Base-by-base conservation (phyloP, 2,329 filamentous ascomycete species). In the Didymella arachidicola region DNA sequence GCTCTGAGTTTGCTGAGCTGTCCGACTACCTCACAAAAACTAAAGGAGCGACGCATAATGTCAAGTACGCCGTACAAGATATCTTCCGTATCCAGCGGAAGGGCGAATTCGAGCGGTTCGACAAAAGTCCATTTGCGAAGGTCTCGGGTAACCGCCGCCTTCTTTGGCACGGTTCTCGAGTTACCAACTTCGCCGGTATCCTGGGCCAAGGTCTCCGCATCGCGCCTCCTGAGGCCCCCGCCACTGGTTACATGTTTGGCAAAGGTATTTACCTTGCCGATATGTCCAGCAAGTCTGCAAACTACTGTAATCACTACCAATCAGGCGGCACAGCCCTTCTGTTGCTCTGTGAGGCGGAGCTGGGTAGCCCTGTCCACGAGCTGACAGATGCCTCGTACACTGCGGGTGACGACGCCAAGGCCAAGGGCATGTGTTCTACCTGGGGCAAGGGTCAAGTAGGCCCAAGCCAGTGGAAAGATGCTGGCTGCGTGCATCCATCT, bases 241-340 rank as follows among this genome's bases (percentile, higher is more conserved):
- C 87, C 0, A 85, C 83, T 4, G 91, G 91, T 1, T 93, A 94
- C 79, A 94, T 94, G 90, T 96, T 96, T 66, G 92, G 89, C 57
- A 96, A 96, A 76, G 92, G 92, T 43, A 90, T 96, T 45, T 96
- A 96, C 72, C 84, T 96, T 2, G 92, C 92, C 2, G 92, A 96
- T 69, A 93, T 93, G 83, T 75, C 72, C 3, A 89, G 86, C 72
- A 96, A 96, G 78, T 92, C 89, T 2, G 91, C 91, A 16, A 86
- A 86, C 67, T 96, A 96, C 79, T 95, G 91, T 73, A 84, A 77
- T 51, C 73, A 86, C 0, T 73, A 78, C 63, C 83, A 80, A 59
- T 90, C 89, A n/a, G 85, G 83, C n/a, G 84, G 86, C 19, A 86
- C 87, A 22, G 92, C 88, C 0, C 81, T 97, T 3, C 80, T 96